A percentile compares a stretch with the other conserved stretches of the same genome.
These are phyloP conservation scores for Candida railenensis DNA, from an alignment of 805 yeast species.

Conservation along the genomic window DNA sequence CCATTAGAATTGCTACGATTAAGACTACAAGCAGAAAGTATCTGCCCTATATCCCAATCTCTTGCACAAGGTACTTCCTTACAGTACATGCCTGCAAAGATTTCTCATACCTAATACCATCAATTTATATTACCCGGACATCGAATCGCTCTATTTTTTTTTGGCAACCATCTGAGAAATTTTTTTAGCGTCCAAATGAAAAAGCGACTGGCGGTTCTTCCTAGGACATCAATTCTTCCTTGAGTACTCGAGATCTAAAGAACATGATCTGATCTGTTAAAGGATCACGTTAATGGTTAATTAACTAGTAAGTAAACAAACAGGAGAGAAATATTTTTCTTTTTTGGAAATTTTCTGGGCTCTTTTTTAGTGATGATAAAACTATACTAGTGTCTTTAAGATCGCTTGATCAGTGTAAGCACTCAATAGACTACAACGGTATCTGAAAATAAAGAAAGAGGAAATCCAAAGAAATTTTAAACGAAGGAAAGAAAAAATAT, in stretches of 20 bases:
- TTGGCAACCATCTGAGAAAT: background rate
- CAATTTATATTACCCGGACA: no score
- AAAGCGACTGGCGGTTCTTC: background rate
- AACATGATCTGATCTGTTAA: background rate
- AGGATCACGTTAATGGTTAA: background rate
- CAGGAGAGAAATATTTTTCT: no score
- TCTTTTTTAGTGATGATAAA: slow-evolving; percentile 6
- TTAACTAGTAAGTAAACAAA: slow-evolving; percentile 1
- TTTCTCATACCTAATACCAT: no score
- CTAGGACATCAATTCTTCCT: background rate
- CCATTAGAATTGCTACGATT: no score
- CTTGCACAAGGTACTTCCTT: no score
- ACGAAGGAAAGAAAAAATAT: background rate
- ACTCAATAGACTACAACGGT: slow-evolving; percentile 96
- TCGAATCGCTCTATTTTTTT: no score
- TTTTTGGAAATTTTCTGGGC: no score
- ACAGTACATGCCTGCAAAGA: no score
- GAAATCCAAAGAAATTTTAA: background rate
- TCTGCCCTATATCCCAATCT: no score
- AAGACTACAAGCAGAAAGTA: no score
- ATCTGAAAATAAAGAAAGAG: slow-evolving; percentile 54
- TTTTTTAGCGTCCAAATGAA: background rate
- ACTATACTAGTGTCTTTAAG: slow-evolving; percentile 6
- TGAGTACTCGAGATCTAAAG: background rate
- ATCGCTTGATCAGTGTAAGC: slow-evolving; percentile 48